Conservation (phyloP, 495 filamentous ascomycete species). For the Choiromyces venosus region DNA sequence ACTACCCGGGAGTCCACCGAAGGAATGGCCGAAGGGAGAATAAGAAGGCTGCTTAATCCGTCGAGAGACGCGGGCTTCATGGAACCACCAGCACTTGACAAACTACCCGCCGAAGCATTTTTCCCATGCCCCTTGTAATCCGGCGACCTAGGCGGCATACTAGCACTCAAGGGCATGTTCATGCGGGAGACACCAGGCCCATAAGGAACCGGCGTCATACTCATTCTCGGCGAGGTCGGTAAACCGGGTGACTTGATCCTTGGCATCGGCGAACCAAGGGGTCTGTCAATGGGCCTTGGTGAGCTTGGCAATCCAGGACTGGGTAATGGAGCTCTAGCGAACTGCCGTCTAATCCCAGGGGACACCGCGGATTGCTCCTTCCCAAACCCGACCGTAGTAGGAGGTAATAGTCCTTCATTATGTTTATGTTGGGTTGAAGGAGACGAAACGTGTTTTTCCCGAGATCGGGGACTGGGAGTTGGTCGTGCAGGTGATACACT, state of each 20-base stretch:
- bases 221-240: slow-evolving; percentile 37
- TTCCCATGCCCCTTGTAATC: slow-evolving; percentile 30
- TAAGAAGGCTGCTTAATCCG: slow-evolving; percentile 23
- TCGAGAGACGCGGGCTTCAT: slow-evolving; percentile 5
- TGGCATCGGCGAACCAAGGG: slow-evolving; percentile 65
- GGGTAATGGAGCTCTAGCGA: slow-evolving; percentile 49
- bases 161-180: slow-evolving; percentile 22
- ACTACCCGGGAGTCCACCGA: slow-evolving; percentile 78
- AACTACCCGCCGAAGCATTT: slow-evolving; percentile 29
- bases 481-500: neutral
- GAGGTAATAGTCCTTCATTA: slow-evolving; percentile 6
- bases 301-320: slow-evolving; percentile 86
- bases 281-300: slow-evolving; percentile 74
- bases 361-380: slow-evolving; percentile 4
- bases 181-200: slow-evolving; percentile 27
- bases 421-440: slow-evolving; percentile 20
- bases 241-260: slow-evolving; percentile 54
- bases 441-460: slow-evolving; percentile 3
- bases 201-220: slow-evolving; percentile 24
- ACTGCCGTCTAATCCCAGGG: slow-evolving; percentile 31
- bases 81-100: slow-evolving; percentile 8
- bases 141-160: slow-evolving; percentile 32
- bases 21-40: slow-evolving; percentile 57
- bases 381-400: neutral
- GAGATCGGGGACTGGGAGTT: slow-evolving; percentile 6